phyloP scores from a whole-genome alignment of 495 filamentous ascomycete genomes.

The Podospora pseudopauciseta region DNA sequence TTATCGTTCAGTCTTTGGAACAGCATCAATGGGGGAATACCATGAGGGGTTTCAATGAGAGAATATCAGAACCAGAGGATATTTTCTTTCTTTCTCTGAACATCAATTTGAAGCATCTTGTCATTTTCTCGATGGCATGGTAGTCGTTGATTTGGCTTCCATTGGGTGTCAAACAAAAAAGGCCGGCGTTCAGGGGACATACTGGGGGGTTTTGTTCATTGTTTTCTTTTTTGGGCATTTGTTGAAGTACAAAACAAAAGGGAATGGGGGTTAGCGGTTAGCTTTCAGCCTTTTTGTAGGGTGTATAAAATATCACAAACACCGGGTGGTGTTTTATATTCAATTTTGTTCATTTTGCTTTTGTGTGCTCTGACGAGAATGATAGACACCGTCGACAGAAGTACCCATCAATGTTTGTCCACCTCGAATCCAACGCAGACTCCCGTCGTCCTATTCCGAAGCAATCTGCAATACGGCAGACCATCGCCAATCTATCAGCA shows the following conservation, averaged over 20 bases:
- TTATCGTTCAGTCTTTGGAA: not conserved
- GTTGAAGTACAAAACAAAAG: not conserved
- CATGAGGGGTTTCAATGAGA: not conserved
- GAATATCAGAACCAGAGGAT: not conserved
- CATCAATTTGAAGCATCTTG: not conserved
- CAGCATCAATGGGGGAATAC: not conserved
- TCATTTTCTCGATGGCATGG: not conserved
- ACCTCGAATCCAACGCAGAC: too few relatives aligned
- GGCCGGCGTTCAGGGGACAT: not conserved
- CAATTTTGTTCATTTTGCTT: too few relatives aligned
- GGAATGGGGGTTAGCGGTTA: not conserved
- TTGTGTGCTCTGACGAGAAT: too few relatives aligned
- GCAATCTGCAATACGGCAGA: too few relatives aligned
- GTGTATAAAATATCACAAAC: not conserved
- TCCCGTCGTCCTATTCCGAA: too few relatives aligned
- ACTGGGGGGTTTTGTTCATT: not conserved
- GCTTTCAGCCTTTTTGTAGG: not conserved
- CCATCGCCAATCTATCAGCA: too few relatives aligned
- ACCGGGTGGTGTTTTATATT: too few relatives aligned
- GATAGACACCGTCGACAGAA: too few relatives aligned
- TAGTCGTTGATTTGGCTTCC: not conserved
- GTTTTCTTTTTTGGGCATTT: not conserved
- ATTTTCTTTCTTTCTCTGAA: not conserved
- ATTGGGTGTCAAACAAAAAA: not conserved
- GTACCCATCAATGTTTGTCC: too few relatives aligned